phyloP scores from a whole-genome alignment of 2,329 filamentous ascomycete species.

The Aspergillus quadrilineatus region DNA sequence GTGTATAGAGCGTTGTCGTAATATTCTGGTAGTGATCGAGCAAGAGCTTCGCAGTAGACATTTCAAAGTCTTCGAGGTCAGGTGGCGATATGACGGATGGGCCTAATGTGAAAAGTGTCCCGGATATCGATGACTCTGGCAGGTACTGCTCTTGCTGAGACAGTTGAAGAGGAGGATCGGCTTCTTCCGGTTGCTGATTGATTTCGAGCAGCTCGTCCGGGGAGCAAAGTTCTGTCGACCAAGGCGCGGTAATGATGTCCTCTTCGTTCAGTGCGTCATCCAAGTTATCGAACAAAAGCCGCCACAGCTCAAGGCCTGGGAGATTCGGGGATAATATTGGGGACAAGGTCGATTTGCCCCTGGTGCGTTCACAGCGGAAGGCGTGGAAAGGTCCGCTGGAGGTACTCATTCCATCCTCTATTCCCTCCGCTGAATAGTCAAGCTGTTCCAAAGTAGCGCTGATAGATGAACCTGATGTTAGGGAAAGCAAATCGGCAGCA shows the following conservation, averaged over 20 bases:
- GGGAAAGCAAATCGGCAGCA: not conserved
- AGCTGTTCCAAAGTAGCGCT: not conserved
- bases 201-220: not conserved
- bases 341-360: not conserved
- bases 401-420: not conserved
- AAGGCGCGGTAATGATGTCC: not conserved
- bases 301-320: conserved; percentile 2
- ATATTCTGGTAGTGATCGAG: conserved; percentile 12
- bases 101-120: not conserved
- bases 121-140: not conserved
- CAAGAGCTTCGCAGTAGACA: conserved; percentile 6
- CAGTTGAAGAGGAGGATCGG: not conserved
- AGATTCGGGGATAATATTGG: not conserved
- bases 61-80: conserved; percentile 3
- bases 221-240: not conserved
- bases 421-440: not conserved
- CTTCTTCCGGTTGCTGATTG: not conserved
- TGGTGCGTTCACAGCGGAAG: not conserved
- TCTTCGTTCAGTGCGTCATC: not conserved
- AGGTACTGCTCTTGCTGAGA: not conserved
- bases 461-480: not conserved
- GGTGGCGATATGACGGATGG: not conserved
- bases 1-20: conserved; percentile 1
- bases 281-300: not conserved
- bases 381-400: conserved; percentile 1